These are phyloP conservation scores for Rostrohypoxylon terebratum DNA, from an alignment of 495 filamentous ascomycete species.

Conservation along the genomic window DNA sequence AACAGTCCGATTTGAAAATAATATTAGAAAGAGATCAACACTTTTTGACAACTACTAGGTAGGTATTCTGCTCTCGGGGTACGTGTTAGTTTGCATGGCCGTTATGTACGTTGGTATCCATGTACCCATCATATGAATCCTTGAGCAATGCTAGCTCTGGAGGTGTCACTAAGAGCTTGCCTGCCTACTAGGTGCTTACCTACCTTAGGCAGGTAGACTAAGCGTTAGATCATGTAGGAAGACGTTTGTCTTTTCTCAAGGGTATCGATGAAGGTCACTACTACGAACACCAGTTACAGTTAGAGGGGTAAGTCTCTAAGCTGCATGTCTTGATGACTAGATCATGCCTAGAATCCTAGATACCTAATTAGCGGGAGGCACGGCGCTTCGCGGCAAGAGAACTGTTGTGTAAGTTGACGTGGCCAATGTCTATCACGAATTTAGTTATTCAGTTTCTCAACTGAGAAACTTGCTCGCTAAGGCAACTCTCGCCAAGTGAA, in stretches of 20 bases:
- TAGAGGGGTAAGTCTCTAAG: not conserved
- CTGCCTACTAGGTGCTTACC: too few species aligned
- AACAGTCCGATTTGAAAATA: not conserved
- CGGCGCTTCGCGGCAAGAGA: conserved; percentile 24
- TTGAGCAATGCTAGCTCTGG: not conserved
- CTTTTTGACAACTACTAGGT: not conserved
- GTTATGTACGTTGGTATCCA: not conserved
- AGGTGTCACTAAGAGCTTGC: too few species aligned
- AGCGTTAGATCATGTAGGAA: not conserved
- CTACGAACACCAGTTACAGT: conserved; percentile 5
- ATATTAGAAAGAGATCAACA: not conserved
- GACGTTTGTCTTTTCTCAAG: not conserved
- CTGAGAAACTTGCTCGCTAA: not conserved
- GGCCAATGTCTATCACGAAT: conserved; percentile 4
- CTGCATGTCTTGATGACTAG: conserved; percentile 2
- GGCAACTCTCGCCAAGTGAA: not conserved
- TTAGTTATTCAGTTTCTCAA: not conserved
- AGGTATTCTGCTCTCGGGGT: not conserved
- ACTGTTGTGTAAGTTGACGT: conserved; percentile 21
- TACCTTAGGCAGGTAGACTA: too few species aligned
- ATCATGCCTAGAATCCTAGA: too few species aligned
- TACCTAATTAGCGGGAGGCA: conserved; percentile 1
- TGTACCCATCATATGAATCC: conserved; percentile 3
- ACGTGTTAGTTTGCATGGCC: too few species aligned
- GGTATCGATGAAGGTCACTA: not conserved